A percentile compares a stretch with the other conserved stretches of the same genome.
Evolutionary conservation across 148 eudicot genomes (phyloP).

Genomic region (Chenopodium berlandieri): DNA sequence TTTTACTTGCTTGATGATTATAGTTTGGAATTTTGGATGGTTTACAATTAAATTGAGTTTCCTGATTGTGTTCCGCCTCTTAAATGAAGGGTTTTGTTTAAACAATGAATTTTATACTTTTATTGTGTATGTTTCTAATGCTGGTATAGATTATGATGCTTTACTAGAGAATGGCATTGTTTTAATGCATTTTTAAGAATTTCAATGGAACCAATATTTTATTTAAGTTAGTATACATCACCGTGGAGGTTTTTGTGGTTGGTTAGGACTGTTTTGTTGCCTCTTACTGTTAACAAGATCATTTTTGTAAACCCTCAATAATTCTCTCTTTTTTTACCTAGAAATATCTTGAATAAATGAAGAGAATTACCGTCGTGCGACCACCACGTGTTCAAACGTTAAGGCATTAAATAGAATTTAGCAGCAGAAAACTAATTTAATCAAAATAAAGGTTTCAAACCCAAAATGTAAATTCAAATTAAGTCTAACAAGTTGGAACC

Average conservation of each 20-base stretch:
- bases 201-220: not conserved
- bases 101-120: not conserved
- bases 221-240: not conserved
- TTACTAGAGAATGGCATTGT: not conserved
- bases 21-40: not conserved
- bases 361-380: no score
- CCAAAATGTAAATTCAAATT: no score
- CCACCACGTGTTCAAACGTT: no score
- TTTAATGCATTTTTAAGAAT: not conserved
- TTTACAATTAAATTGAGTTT: not conserved
- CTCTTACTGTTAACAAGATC: not conserved
- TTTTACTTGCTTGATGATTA: conserved; percentile 3
- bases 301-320: no score
- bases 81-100: not conserved
- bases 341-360: no score
- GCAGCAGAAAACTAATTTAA: no score
- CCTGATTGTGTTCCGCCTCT: not conserved
- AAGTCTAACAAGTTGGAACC: no score
- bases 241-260: not conserved
- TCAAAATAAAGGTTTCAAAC: no score
- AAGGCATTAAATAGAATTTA: no score
- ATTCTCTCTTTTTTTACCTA: no score
- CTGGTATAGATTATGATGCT: not conserved
- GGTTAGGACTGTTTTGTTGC: not conserved
- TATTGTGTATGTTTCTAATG: not conserved